Base-by-base conservation (phyloP, 176 grass and related monocot genomes). In the Hyparrhenia diplandra region DNA sequence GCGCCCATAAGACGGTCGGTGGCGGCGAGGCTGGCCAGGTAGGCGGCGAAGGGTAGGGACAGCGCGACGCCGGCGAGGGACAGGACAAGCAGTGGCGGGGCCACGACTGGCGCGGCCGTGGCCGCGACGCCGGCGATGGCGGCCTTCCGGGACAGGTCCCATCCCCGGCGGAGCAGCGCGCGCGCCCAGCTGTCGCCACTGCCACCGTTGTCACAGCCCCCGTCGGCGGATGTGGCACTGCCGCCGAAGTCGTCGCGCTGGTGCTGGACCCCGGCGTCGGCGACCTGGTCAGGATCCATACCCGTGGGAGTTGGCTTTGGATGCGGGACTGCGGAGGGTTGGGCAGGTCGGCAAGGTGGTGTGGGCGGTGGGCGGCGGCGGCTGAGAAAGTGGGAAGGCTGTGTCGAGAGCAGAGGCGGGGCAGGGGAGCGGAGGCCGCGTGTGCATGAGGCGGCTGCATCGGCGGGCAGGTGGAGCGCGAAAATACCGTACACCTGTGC, bases 141-240 rank as follows among this genome's bases (percentile, higher is more conserved):
- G 3, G 67, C 77, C 84, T 74, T 89, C 73, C 32, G 57, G 2
- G 71, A 24, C 20, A 87, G 57, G 20, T 24, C 52, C 67, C 76
- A 83, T 14, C 84, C 87, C 32, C 81, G 40, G 2, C 76, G 72
- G 61, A 91, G 51, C 60, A 86, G 45, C 5, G 69, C 24, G 68
- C 40, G 20, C 3, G n/a, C 30, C 82, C 82, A 80, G 61, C 61
- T 28, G 2, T 14, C 71, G 16, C 21, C 31, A 25, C 24, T 25
- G 63, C 40, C 71, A 16, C 21, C 40, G n/a, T n/a, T n/a, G n/a
- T n/a, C n/a, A n/a, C n/a, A n/a, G n/a, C n/a, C n/a, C n/a, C n/a
- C n/a, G 16, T n/a, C 28, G n/a, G 36, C 69, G 13, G 28, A 31
- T 11, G 80, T 35, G 18, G 41, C 16, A 7, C 40, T 5, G 17